Evolutionary conservation across 305 asterid genomes (phyloP).

Genomic region (Salvia sclarea): DNA sequence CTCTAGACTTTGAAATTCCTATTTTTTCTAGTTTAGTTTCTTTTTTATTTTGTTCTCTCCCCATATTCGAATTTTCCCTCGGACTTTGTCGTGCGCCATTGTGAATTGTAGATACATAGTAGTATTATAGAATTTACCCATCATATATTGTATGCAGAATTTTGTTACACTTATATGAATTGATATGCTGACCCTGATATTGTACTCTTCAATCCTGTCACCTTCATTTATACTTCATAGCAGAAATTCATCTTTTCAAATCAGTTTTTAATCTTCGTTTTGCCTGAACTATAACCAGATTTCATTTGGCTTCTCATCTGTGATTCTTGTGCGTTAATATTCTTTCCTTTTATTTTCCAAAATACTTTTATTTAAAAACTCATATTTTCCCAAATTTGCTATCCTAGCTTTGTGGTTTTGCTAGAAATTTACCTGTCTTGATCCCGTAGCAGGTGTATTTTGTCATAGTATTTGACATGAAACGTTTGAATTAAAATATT

Average conservation of each 20-base stretch:
- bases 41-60: slow-evolving; percentile 20
- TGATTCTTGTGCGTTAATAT: neutral
- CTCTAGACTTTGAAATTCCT: slow-evolving; percentile 27
- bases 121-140: slow-evolving; percentile 31
- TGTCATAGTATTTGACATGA: no score
- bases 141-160: slow-evolving; percentile 33
- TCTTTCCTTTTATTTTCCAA: neutral
- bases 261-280: neutral
- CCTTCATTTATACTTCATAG: neutral
- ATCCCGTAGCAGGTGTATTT: no score
- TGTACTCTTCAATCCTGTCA: slow-evolving; percentile 8
- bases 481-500: no score
- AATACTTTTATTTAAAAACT: neutral
- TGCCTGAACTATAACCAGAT: neutral
- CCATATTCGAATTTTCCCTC: slow-evolving; percentile 17
- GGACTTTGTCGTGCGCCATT: slow-evolving; percentile 23
- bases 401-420: no score
- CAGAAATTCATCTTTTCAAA: neutral
- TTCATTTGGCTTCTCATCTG: neutral
- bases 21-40: slow-evolving; percentile 30
- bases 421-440: no score
- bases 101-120: slow-evolving; percentile 39
- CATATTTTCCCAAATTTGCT: no score
- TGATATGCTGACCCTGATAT: slow-evolving; percentile 20
- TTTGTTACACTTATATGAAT: slow-evolving; percentile 1